Conservation (phyloP, 331 rosid genomes). For the Arachis monticola region DNA sequence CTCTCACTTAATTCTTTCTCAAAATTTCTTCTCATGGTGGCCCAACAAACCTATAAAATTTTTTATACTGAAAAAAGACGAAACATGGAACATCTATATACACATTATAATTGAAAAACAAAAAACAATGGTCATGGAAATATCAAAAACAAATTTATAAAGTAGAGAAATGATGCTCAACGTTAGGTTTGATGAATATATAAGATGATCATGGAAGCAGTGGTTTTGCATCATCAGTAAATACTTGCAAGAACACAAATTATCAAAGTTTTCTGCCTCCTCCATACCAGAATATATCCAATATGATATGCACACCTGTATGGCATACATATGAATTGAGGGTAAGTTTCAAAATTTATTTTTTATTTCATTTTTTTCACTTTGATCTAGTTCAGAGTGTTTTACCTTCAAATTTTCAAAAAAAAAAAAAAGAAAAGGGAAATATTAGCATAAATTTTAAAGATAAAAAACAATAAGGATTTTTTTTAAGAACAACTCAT, state of each 20-base stretch:
- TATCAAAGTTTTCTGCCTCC: constrained; percentile 79
- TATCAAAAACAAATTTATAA: neutral
- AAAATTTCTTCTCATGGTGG: too few relatives aligned
- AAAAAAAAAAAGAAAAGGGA: too few relatives aligned
- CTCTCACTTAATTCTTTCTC: too few relatives aligned
- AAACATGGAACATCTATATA: too few relatives aligned
- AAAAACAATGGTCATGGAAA: neutral
- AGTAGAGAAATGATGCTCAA: constrained; percentile 24
- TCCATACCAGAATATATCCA: constrained; percentile 74
- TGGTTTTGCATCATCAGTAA: constrained; percentile 47
- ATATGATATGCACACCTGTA: constrained; percentile 69
- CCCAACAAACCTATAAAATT: too few relatives aligned
- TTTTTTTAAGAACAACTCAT: too few relatives aligned
- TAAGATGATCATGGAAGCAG: constrained; percentile 42
- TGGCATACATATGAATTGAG: constrained; percentile 89
- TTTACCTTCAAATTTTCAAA: too few relatives aligned
- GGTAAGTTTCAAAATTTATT: constrained; percentile 53
- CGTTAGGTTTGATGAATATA: constrained; percentile 38
- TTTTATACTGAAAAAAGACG: too few relatives aligned
- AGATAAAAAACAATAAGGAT: too few relatives aligned
- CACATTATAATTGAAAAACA: too few relatives aligned
- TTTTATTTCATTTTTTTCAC: neutral
- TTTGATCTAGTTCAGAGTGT: constrained; percentile 3
- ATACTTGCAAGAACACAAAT: constrained; percentile 63
- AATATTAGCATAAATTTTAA: too few relatives aligned